Percentiles rank a stretch among this genome's conserved stretches.
Evolutionary conservation across 371 early-diverging fungal species (phyloP).

Genomic region (Actinomortierella wolfii): DNA sequence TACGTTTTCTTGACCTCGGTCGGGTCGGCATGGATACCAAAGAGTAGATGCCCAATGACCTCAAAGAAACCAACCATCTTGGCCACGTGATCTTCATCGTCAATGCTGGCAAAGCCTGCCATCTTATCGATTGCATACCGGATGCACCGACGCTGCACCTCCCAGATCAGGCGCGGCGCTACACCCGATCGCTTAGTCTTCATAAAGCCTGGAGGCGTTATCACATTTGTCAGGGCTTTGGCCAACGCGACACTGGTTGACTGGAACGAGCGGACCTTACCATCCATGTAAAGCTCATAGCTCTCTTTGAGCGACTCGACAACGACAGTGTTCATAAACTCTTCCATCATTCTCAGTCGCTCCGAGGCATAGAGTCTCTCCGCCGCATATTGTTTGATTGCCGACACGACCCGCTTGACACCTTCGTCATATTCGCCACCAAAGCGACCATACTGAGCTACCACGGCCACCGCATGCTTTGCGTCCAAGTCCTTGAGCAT

Average conservation of each 20-base stretch:
- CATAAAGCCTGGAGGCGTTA: constrained; percentile 37
- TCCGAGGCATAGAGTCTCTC: constrained; percentile 19
- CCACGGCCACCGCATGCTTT: constrained; percentile 36
- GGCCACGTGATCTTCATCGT: neutral
- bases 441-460: constrained; percentile 51
- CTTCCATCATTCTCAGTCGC: constrained; percentile 24
- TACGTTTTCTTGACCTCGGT: constrained; percentile 19
- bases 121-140: constrained; percentile 21
- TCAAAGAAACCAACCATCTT: constrained; percentile 35
- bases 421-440: constrained; percentile 54
- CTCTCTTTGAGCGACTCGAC: constrained; percentile 49
- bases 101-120: constrained; percentile 3
- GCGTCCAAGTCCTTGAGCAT: constrained; percentile 51
- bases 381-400: constrained; percentile 38
- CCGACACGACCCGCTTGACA: constrained; percentile 52
- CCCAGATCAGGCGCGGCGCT: constrained; percentile 16
- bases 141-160: constrained; percentile 29
- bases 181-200: constrained; percentile 14
- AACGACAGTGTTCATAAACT: constrained; percentile 47
- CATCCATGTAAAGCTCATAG: constrained; percentile 17
- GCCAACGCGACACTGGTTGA: constrained; percentile 27
- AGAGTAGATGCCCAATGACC: constrained; percentile 20
- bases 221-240: constrained; percentile 20
- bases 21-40: constrained; percentile 9
- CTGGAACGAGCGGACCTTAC: constrained; percentile 10